Base-by-base conservation (phyloP, 208 protist genomes). In the Wallacemonas rigidus region DNA sequence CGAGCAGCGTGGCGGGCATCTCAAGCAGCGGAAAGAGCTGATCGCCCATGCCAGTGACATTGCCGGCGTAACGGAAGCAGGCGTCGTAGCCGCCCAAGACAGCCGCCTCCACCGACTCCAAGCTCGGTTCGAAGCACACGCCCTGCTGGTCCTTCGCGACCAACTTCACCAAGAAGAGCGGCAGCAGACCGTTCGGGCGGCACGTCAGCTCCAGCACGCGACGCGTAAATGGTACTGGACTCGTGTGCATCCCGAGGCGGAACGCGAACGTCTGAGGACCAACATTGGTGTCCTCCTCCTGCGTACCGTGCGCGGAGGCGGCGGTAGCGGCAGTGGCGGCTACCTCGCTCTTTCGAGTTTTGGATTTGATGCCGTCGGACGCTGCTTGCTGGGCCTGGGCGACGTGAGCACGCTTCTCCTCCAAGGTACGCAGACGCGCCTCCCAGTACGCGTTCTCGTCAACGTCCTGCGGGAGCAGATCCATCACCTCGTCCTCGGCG, bases 21-120 rank as follows among this genome's bases (percentile, higher is more conserved):
- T 86, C 82, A 35, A 98, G 79, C 55, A 98, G 69, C 1, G 95
- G 95, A 63, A 98, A 97, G 3, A 98, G 79, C 80, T 97, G 91
- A 69, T 97, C 93, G 12, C 95, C 95, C 83, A 98, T 93, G 47
- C 83, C 92, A 6, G 71, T 54, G 8, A 98, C 82, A 55, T 75
- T 74, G 70, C 87, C 75, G n/a, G 77, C 85, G 75, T 94, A 84
- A 39, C 76, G 78, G 69, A 97, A 94, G 71, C 94, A 96, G 71
- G 81, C 75, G 40, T 90, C 82, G 67, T 97, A 86, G 48, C 94
- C 91, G 38, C 26, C 67, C 69, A 72, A 54, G 57, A 97, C 91
- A 67, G 77, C 71, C 5, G 55, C 62, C 72, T 79, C 79, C 1
- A 97, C 80, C 17, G 89, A 85, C 61, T 94, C 83, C 51, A 97